Percentiles rank a stretch among this genome's conserved stretches.
These are phyloP conservation scores for Annulohypoxylon stygium DNA, from an alignment of 495 filamentous ascomycete species.

Conservation along the genomic window DNA sequence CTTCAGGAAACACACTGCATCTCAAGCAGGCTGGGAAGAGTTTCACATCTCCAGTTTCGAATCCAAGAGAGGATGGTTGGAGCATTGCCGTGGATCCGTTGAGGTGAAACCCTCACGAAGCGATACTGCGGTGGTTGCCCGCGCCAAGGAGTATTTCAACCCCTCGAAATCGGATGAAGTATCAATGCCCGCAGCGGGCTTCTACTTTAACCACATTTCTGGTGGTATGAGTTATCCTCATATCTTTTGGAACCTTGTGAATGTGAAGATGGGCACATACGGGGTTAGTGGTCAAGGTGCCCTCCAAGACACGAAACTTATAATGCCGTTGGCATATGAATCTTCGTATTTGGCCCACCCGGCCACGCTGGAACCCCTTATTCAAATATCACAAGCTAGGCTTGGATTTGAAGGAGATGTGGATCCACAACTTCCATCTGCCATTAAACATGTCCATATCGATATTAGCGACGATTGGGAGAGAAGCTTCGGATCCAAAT, in stretches of 20 bases:
- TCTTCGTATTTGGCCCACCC: slow-evolving; percentile 61
- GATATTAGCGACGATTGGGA: slow-evolving; percentile 48
- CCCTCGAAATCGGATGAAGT: slow-evolving; percentile 4
- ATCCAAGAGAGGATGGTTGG: slow-evolving; percentile 42
- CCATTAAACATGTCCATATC: slow-evolving; percentile 51
- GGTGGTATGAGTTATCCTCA: slow-evolving; percentile 54
- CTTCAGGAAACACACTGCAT: slow-evolving; percentile 37
- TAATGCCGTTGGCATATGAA: slow-evolving; percentile 64
- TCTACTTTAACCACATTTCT: slow-evolving; percentile 42
- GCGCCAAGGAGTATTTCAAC: slow-evolving; percentile 11
- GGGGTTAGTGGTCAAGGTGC: slow-evolving; percentile 52
- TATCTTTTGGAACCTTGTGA: slow-evolving; percentile 57
- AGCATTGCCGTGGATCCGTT: slow-evolving; percentile 50
- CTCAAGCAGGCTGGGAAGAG: slow-evolving; percentile 39
- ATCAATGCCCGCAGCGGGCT: slow-evolving; percentile 37
- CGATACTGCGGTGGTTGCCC: background rate
- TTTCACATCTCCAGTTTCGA: slow-evolving; percentile 46
- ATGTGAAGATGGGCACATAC: slow-evolving; percentile 50
- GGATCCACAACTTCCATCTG: slow-evolving; percentile 35
- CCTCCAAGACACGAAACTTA: slow-evolving; percentile 59
- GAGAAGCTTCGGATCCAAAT: slow-evolving; percentile 46
- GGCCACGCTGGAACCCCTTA: slow-evolving; percentile 59
- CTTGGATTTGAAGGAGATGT: slow-evolving; percentile 33
- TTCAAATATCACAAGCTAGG: slow-evolving; percentile 55
- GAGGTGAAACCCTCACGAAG: slow-evolving; percentile 20